Conservation (phyloP, 208 protist species). For the Acanthamoeba healyi region DNA sequence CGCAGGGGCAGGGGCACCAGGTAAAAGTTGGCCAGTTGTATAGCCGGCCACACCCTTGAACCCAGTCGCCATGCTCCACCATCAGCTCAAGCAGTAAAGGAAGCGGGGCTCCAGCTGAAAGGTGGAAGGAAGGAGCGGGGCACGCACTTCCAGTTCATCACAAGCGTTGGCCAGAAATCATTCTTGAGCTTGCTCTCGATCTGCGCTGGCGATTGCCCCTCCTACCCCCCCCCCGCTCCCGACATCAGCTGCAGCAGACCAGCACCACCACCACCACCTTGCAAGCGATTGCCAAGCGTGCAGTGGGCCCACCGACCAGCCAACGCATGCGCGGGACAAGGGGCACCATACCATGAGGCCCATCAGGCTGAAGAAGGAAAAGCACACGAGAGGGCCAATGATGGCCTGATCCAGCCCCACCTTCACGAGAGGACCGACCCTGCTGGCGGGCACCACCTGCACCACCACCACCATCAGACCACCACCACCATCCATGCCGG, state of each 20-base stretch:
- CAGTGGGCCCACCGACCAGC: too few relatives aligned
- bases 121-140: too few relatives aligned
- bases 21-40: conserved; percentile 22
- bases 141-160: conserved; percentile 30
- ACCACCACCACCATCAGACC: neutral
- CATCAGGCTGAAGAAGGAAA: conserved; percentile 21
- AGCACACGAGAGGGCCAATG: conserved; percentile 22
- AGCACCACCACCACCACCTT: too few relatives aligned
- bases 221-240: neutral
- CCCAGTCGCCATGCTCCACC: too few relatives aligned
- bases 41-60: conserved; percentile 34
- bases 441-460: neutral
- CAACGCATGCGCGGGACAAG: neutral
- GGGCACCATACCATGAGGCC: neutral
- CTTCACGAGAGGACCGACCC: neutral
- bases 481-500: too few relatives aligned
- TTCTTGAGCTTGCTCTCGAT: conserved; percentile 15
- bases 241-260: too few relatives aligned
- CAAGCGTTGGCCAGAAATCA: conserved; percentile 4
- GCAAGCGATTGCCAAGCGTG: neutral
- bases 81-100: too few relatives aligned
- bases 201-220: neutral
- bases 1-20: conserved; percentile 6
- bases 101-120: too few relatives aligned
- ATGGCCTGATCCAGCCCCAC: conserved; percentile 25